Evolutionary conservation across 1,284 basidiomycete genomes (phyloP), one percentile per base, ranked within the genome.

Genomic region (Sporisorium exsertum): DNA sequence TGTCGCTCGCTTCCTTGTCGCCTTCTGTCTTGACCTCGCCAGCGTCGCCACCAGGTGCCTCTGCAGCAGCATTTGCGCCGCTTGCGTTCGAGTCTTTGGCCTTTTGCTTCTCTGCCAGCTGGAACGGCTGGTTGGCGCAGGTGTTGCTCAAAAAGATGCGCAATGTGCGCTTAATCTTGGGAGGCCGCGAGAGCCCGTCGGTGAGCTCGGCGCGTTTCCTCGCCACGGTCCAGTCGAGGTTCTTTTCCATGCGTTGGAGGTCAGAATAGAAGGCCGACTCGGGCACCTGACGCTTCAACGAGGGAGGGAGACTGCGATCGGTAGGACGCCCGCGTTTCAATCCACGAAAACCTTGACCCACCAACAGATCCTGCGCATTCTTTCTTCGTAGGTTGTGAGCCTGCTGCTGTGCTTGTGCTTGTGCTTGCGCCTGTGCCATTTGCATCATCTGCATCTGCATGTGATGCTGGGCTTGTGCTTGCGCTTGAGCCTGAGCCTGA

Each of bases 211-310:
- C 92, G 75, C 90, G 91, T 86, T 97, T 97, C 76, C 96, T 88
- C 78, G 91, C 91, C 87, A 97, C 91, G 6, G 94, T 96, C 96
- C 96, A 98, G 86, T 98, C 95, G 12, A 98, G 88, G 85, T 92
- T 93, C 71, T 92, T 90, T 86, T 97, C 95, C 89, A 94, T 92
- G 68, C 93, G 91, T 51, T 95, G 87, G 33, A 98, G 88, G 81
- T 93, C 91, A 64, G 91, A 89, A 86, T 97, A 98, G 89, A 96
- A 93, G 59, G 89, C 89, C 24, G 93, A 83, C 59, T 84, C 83
- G 20, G 81, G 82, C 29, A 84, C 75, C 35, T 77, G 76, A n/a
- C 78, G 64, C 63, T 86, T 96, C 92, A 20, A 91, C 89, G 79
- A 95, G 88, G 53, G 90, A 0, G 93, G 93, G 29, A 94, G 87